Base-by-base conservation (phyloP, 441 rosid species). In the Pelargonium citronellum region DNA sequence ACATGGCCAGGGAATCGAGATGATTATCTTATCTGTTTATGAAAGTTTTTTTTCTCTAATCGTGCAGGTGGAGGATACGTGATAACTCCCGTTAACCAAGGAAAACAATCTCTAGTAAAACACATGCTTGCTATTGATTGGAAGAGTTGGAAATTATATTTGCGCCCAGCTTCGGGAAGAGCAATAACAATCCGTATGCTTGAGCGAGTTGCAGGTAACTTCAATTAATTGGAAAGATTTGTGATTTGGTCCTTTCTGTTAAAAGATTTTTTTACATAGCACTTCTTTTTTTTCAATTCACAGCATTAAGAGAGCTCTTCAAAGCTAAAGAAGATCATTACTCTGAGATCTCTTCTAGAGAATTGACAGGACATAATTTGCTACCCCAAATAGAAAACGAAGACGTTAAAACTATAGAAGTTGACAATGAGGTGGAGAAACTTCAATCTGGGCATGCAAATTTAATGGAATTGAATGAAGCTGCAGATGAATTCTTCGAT, bases 111-210 rank as follows among this genome's bases (percentile, higher is more conserved):
- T 22, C 70, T 86, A 53, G 97, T 95, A 34, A 95, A 88, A 71
- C 98, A 92, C 82, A 95, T 95, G 99, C 87, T 95, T 66, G 85
- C 99, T 30, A 79, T 89, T 64, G 92, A 95, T 75, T 92, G 99
- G 98, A 90, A 86, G 76, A 87, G 74, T 70, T 89, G 98, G 96
- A 92, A 85, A 77, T 70, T 84, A 69, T 87, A 85, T 75, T 64
- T 88, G 57, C 79, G 82, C 19, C 90, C 89, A 65, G 71, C 97
- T 20, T 82, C 87, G 39, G 82, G 87, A 69, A 81, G 93, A 82
- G 75, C 91, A 20, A 78, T 88, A 63, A 92, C 98, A 37, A 88
- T 91, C 58, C 79, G 86, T 66, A 84, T 89, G 92, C 91, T 92
- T 57, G 97, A 89, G 76, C 83, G 91, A 74, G 80, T 95, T 75